phyloP scores from a whole-genome alignment of 805 yeast genomes.

The Suhomyces sp. region DNA sequence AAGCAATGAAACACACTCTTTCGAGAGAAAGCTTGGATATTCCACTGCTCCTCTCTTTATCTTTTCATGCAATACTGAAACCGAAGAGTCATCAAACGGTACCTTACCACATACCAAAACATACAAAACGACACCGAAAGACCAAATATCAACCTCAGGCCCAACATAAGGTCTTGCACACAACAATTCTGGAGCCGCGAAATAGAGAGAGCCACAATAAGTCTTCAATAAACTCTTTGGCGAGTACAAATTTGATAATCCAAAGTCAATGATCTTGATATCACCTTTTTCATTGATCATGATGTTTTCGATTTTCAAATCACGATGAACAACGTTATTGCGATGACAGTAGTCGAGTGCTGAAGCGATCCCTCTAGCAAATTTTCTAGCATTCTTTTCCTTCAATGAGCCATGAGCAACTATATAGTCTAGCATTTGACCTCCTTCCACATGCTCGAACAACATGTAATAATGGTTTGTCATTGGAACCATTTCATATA shows the following conservation, averaged over 20 bases:
- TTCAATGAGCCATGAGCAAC: constrained; percentile 93
- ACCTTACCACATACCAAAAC: constrained; percentile 97
- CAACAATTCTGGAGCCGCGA: constrained; percentile 96
- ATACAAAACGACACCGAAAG: constrained; percentile 93
- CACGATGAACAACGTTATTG: constrained; percentile 95
- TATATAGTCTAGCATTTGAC: constrained; percentile 95
- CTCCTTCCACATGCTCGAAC: constrained; percentile 95
- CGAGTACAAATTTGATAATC: constrained; percentile 83
- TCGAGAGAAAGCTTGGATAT: constrained; percentile 78
- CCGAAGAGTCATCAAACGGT: constrained; percentile 95
- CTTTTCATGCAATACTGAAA: constrained; percentile 87
- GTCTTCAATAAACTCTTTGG: constrained; percentile 74
- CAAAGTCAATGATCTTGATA: constrained; percentile 93
- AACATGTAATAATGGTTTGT: constrained; percentile 95
- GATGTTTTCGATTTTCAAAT: constrained; percentile 92
- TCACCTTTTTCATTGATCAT: constrained; percentile 93
- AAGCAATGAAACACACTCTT: constrained; percentile 75
- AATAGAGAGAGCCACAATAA: constrained; percentile 94
- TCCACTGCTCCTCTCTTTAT: constrained; percentile 91
- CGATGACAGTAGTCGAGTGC: constrained; percentile 92
- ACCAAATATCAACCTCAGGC: constrained; percentile 98
- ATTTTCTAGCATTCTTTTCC: constrained; percentile 91
- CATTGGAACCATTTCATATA: constrained; percentile 94
- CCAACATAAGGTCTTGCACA: constrained; percentile 92
- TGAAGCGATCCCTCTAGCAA: constrained; percentile 90